phyloP scores from a whole-genome alignment of 257 asterid genomes.

The Verbascum thapsus region DNA sequence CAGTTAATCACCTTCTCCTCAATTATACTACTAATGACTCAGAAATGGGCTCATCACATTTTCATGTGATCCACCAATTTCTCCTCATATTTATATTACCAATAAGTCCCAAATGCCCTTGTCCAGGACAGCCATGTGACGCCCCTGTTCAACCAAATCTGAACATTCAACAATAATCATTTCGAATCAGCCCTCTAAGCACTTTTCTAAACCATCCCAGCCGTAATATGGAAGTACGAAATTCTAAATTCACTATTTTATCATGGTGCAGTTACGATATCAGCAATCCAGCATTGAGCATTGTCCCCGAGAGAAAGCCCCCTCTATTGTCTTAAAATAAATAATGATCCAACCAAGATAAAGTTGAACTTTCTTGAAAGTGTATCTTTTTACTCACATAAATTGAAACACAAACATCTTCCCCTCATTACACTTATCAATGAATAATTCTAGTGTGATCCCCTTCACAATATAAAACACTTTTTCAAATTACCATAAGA shows the following conservation, averaged over 20 bases:
- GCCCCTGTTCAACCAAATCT: not conserved
- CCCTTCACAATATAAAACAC: not conserved
- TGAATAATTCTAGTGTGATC: constrained; percentile 1
- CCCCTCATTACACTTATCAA: not conserved
- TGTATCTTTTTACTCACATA: not conserved
- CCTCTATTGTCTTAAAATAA: not conserved
- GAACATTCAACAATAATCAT: constrained; percentile 7
- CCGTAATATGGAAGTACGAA: not conserved
- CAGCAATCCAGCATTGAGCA: not conserved
- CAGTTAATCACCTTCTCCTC: not conserved
- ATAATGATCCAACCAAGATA: not conserved
- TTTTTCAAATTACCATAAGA: not conserved
- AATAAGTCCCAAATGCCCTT: constrained; percentile 2
- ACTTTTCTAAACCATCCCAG: constrained; percentile 2
- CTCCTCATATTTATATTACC: not conserved
- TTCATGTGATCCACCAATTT: not conserved
- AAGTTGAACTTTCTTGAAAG: constrained; percentile 14
- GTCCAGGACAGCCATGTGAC: not conserved
- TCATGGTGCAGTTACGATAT: constrained; percentile 5
- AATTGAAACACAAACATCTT: not conserved
- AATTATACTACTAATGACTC: not conserved
- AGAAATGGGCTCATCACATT: not conserved
- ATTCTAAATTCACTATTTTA: not conserved
- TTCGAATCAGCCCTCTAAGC: not conserved
- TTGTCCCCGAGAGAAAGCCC: not conserved